Evolutionary conservation across 1,284 basidiomycete species (phyloP), one percentile per base, ranked within the genome.

Genomic region (Athelia psychrophila): DNA sequence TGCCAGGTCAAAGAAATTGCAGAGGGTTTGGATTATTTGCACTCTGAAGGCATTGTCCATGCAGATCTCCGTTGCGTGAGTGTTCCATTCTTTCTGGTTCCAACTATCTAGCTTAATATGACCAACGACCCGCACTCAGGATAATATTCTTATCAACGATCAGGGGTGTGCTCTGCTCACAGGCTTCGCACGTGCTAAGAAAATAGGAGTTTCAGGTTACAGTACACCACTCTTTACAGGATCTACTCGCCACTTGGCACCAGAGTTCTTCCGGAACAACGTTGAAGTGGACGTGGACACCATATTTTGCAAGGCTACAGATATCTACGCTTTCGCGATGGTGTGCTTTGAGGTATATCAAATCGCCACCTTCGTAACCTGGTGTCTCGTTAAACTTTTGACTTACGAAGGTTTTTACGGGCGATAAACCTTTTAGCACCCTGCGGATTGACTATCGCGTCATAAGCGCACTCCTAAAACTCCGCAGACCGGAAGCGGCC

Each of bases 181-280:
- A 40, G 64, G 63, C 48, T 65, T 64, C 46, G 62, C 62, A 2
- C 58, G 59, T 22, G 63, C 64, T 3, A 60, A 58, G 44, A 56
- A 61, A 19, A 50, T 61, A 13, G 49, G 48, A n/a, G 25, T 47
- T 8, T 47, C 36, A 20, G 63, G 63, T 9, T 62, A 56, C 48
- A 30, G 6, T 30, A 64, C 63, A 5, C 60, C 60, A 10, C 32
- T n/a, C 2, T 53, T 58, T 22, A 35, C 53, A 20, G 59, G 60
- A 20, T 52, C 57, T 2, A 47, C 50, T 30, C 59, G 57, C 9
- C 62, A 61, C 24, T 56, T 62, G 57, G 58, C 63, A 1, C 59
- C 59, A 10, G 63, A 64, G 44, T 45, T 63, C 18, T 52, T 64
- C 10, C 33, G 35, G 15, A 53, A 23, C 8, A 10, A 18, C 38